Conservation (phyloP, 805 yeast genomes). For the Myxozyma udenii region DNA sequence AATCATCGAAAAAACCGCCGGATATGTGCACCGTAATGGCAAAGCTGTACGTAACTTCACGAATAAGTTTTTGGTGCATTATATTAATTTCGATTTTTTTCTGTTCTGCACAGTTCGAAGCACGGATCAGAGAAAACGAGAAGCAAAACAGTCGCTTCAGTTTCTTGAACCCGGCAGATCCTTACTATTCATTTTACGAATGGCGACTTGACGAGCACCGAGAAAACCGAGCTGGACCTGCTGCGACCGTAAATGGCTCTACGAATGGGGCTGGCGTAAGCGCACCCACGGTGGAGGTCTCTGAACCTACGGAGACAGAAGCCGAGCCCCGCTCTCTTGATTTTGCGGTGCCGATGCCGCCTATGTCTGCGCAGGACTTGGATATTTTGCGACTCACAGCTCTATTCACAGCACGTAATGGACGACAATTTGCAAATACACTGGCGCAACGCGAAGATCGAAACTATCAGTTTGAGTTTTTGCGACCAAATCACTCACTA, state of each 20-base stretch:
- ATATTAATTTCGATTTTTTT: too few relatives aligned
- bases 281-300: conserved; percentile 1
- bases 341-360: conserved; percentile 38
- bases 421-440: conserved; percentile 44
- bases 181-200: conserved; percentile 56
- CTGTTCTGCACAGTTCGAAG: conserved; percentile 48
- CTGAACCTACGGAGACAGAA: conserved; percentile 29
- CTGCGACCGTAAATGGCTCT: conserved; percentile 2
- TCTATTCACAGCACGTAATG: conserved; percentile 60
- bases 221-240: conserved; percentile 32
- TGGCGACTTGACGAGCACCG: conserved; percentile 44
- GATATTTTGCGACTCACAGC: conserved; percentile 74
- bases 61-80: too few relatives aligned
- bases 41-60: conserved; percentile 35
- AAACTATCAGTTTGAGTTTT: conserved; percentile 64
- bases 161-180: conserved; percentile 57
- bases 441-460: conserved; percentile 38
- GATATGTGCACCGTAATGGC: conserved; percentile 68
- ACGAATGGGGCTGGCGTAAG: background rate
- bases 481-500: conserved; percentile 58
- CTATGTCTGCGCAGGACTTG: conserved; percentile 59
- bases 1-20: conserved; percentile 68
- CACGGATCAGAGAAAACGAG: conserved; percentile 50
- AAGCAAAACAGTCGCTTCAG: conserved; percentile 53
- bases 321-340: conserved; percentile 35